These are phyloP conservation scores for Phytophthora macrochlamydospora DNA, from an alignment of 352 stramenopile genomes.

Conservation along the genomic window DNA sequence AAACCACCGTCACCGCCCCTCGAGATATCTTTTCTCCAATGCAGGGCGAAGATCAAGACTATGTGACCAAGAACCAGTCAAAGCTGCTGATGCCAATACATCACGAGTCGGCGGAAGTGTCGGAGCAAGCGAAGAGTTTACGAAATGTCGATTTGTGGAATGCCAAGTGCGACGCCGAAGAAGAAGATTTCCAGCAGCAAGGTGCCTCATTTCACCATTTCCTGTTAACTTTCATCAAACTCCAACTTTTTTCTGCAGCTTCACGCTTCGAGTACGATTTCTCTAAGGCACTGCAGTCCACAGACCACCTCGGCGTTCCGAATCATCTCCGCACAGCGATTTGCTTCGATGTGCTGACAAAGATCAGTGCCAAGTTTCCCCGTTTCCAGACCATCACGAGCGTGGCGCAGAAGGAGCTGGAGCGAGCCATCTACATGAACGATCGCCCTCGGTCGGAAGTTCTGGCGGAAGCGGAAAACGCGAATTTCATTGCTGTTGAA, in stretches of 20 bases:
- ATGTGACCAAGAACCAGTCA: neutral
- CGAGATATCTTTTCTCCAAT: no score
- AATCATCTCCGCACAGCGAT: conserved; percentile 67
- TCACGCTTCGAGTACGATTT: conserved; percentile 56
- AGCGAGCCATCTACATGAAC: conserved; percentile 49
- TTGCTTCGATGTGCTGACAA: conserved; percentile 55
- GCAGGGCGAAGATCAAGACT: no score
- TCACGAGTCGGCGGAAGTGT: no score
- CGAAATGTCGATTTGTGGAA: conserved; percentile 35
- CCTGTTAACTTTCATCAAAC: no score
- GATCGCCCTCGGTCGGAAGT: neutral
- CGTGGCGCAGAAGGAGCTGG: conserved; percentile 40
- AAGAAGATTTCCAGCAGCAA: conserved; percentile 28
- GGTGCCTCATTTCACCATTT: conserved; percentile 7
- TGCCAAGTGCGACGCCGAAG: conserved; percentile 28
- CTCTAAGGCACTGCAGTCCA: conserved; percentile 50
- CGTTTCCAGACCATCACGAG: conserved; percentile 54
- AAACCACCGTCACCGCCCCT: no score
- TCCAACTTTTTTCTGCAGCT: conserved; percentile 10
- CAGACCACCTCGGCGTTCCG: conserved; percentile 53
- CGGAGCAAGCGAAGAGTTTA: conserved; percentile 17
- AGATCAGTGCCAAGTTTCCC: conserved; percentile 49
- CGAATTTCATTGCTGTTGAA: conserved; percentile 10
- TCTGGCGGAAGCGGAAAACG: no score
- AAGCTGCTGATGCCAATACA: neutral